Conservation (phyloP, 805 yeast genomes). For the Clavispora fructus region DNA sequence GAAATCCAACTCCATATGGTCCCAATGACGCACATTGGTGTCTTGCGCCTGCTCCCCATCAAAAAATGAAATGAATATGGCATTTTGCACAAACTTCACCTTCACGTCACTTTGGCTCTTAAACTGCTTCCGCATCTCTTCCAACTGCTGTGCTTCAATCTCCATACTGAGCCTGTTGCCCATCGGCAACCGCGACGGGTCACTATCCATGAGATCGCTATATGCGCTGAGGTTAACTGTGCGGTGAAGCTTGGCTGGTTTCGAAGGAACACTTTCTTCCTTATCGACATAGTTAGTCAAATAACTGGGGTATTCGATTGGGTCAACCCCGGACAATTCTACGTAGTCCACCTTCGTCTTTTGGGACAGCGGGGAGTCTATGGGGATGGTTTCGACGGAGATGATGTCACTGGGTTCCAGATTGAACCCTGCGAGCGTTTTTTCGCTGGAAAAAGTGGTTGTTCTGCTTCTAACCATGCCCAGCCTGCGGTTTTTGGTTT, state of each 20-base stretch:
- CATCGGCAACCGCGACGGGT: slow-evolving; percentile 8
- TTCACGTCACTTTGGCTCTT: slow-evolving; percentile 3
- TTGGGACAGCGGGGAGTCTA: background rate
- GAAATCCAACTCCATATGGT: slow-evolving; percentile 7
- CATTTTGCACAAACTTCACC: slow-evolving; percentile 12
- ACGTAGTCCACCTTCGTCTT: background rate
- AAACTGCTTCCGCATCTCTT: slow-evolving; percentile 1
- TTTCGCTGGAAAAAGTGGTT: slow-evolving; percentile 9
- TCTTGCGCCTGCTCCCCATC: background rate
- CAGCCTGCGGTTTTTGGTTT: slow-evolving; percentile 3
- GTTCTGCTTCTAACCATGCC: slow-evolving; percentile 2
- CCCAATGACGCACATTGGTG: slow-evolving; percentile 10
- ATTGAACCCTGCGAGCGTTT: slow-evolving; percentile 6
- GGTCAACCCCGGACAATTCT: background rate
- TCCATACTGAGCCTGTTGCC: slow-evolving; percentile 12
- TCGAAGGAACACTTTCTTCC: slow-evolving; percentile 1
- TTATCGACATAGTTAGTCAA: slow-evolving; percentile 4
- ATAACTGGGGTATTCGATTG: slow-evolving; percentile 1
- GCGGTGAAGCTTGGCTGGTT: slow-evolving; percentile 9
- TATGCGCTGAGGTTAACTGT: slow-evolving; percentile 5
- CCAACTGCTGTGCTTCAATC: slow-evolving; percentile 12
- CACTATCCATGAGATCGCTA: background rate
- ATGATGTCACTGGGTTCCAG: slow-evolving; percentile 5
- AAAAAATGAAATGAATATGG: slow-evolving; percentile 12
- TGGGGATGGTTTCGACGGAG: slow-evolving; percentile 3